Evolutionary conservation across 306 rosid genomes (phyloP).

Genomic region (Cercis canadensis): DNA sequence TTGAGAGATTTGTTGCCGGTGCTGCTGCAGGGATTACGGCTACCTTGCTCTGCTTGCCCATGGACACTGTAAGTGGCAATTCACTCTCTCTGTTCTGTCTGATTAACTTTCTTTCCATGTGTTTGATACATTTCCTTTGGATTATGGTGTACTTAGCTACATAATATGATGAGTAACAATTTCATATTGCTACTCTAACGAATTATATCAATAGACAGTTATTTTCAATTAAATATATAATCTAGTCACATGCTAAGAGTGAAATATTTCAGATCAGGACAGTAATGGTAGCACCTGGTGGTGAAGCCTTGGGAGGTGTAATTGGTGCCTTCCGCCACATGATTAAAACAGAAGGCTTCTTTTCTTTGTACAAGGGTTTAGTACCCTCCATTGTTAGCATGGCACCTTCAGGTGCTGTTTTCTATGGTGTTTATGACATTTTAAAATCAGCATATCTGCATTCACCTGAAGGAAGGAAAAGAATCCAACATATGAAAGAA

Average conservation of each 20-base stretch:
- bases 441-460: slow-evolving; percentile 82
- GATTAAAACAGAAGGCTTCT: slow-evolving; percentile 91
- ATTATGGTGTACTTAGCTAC: slow-evolving; percentile 23
- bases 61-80: slow-evolving; percentile 78
- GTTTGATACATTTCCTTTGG: slow-evolving; percentile 24
- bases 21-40: slow-evolving; percentile 97
- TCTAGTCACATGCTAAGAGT: slow-evolving; percentile 35
- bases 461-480: slow-evolving; percentile 87
- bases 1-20: slow-evolving; percentile 91
- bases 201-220: not conserved
- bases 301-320: slow-evolving; percentile 94
- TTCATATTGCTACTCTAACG: slow-evolving; percentile 8
- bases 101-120: slow-evolving; percentile 26
- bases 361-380: slow-evolving; percentile 92
- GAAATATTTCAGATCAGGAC: slow-evolving; percentile 83
- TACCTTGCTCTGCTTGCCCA: slow-evolving; percentile 87
- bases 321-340: slow-evolving; percentile 80
- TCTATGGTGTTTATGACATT: slow-evolving; percentile 89
- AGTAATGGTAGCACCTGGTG: slow-evolving; percentile 93
- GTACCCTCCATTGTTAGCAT: slow-evolving; percentile 90
- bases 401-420: slow-evolving; percentile 99
- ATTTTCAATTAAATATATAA: not conserved
- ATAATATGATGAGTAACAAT: slow-evolving; percentile 17
- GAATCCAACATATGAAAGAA: slow-evolving; percentile 69
- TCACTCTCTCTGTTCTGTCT: slow-evolving; percentile 13